These are phyloP conservation scores for Ettlia oleoabundans DNA, from an alignment of 139 green algal genomes.

Conservation along the genomic window DNA sequence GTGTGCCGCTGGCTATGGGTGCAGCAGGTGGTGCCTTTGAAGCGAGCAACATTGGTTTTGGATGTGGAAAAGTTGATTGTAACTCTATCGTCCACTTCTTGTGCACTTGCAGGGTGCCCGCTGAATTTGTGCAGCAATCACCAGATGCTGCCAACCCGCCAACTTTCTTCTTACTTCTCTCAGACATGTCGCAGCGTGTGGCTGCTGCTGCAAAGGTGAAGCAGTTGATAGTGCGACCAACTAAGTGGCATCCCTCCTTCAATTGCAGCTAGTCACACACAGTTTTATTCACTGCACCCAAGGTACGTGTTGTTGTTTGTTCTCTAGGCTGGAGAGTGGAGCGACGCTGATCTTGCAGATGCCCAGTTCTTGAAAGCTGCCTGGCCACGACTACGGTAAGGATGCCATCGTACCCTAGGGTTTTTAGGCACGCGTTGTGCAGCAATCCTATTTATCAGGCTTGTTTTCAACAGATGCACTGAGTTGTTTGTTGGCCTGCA, in stretches of 20 bases:
- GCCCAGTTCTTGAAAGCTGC: slow-evolving; percentile 52
- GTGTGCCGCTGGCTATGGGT: neutral
- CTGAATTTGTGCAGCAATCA: slow-evolving; percentile 90
- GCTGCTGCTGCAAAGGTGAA: slow-evolving; percentile 28
- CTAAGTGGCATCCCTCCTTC: too few species aligned
- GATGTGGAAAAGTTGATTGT: too few species aligned
- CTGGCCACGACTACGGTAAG: slow-evolving; percentile 72
- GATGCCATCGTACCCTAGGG: too few species aligned
- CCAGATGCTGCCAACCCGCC: slow-evolving; percentile 90
- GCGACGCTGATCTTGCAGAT: slow-evolving; percentile 20
- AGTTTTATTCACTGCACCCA: neutral
- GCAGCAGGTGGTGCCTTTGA: neutral
- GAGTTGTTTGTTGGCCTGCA: too few species aligned
- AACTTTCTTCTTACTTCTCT: slow-evolving; percentile 87
- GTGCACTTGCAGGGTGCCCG: slow-evolving; percentile 68
- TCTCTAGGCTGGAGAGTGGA: neutral
- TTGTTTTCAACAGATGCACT: too few species aligned
- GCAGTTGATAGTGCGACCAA: neutral
- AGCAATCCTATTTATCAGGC: too few species aligned
- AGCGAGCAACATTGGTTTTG: too few species aligned
- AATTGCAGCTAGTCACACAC: neutral
- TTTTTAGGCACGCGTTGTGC: too few species aligned
- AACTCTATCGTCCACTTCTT: too few species aligned
- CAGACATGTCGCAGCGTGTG: slow-evolving; percentile 60
- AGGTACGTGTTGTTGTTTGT: neutral